phyloP scores from a whole-genome alignment of 257 asterid species.

The Ligustrum vulgare region DNA sequence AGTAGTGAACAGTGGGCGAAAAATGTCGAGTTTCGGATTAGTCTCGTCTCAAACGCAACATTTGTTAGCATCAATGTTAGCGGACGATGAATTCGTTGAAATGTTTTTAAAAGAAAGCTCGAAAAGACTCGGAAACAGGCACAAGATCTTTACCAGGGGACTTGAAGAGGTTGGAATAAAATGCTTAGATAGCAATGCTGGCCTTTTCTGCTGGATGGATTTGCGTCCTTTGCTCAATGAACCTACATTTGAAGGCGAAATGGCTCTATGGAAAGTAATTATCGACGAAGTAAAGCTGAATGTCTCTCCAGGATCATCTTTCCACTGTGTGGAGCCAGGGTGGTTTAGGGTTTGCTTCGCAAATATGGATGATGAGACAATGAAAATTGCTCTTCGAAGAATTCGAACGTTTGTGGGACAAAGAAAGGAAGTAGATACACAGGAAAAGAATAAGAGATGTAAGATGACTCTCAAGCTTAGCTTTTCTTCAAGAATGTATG shows the following conservation, averaged over 20 bases:
- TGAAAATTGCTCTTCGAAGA: slow-evolving; percentile 33
- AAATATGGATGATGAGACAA: slow-evolving; percentile 36
- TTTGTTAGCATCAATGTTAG: slow-evolving; percentile 31
- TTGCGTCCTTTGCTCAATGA: slow-evolving; percentile 28
- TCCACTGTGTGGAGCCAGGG: slow-evolving; percentile 44
- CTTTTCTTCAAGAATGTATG: slow-evolving; percentile 1
- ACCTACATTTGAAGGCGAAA: slow-evolving; percentile 33
- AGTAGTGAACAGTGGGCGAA: slow-evolving; percentile 32
- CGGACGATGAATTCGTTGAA: slow-evolving; percentile 33
- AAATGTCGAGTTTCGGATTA: slow-evolving; percentile 59
- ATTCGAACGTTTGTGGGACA: slow-evolving; percentile 22
- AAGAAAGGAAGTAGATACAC: not conserved
- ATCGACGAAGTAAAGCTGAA: slow-evolving; percentile 34
- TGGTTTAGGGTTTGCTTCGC: slow-evolving; percentile 54
- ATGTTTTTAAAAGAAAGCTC: slow-evolving; percentile 19
- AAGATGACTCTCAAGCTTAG: not conserved
- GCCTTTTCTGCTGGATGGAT: slow-evolving; percentile 54
- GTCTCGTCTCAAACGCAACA: slow-evolving; percentile 46
- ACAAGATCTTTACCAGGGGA: slow-evolving; percentile 22
- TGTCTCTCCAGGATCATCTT: slow-evolving; percentile 45
- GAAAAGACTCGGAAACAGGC: slow-evolving; percentile 31
- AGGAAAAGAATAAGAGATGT: not conserved
- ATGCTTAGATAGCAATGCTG: slow-evolving; percentile 41
- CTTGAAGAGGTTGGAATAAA: slow-evolving; percentile 29
- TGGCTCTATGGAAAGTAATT: slow-evolving; percentile 34